phyloP scores from a whole-genome alignment of 345 rosid species.

The Noccaea bulbosa region DNA sequence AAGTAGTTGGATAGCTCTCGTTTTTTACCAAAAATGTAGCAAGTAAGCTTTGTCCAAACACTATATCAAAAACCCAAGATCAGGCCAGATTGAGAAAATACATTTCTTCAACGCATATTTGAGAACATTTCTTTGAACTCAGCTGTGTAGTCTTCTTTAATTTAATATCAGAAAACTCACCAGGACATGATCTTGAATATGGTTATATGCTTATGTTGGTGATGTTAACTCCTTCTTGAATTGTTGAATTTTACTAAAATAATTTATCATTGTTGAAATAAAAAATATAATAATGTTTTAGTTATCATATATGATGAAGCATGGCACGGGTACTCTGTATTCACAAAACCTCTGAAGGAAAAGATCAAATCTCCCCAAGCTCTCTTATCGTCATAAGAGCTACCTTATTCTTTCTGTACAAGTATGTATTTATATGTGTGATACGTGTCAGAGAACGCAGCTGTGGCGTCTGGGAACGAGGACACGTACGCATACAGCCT shows the following conservation, averaged over 20 bases:
- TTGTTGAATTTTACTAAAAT: no score
- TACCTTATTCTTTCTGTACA: no score
- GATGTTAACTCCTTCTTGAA: background rate
- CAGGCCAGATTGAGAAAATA: background rate
- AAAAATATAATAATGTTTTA: no score
- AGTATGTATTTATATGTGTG: background rate
- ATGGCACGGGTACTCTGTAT: background rate
- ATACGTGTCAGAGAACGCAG: slow-evolving; percentile 13
- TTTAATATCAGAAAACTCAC: no score
- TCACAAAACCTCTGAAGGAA: background rate
- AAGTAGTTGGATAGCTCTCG: background rate
- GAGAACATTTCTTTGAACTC: background rate
- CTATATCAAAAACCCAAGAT: slow-evolving; percentile 82
- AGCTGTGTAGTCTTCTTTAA: no score
- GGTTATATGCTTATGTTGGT: background rate
- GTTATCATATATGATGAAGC: background rate
- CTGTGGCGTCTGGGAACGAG: background rate
- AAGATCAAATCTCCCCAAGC: no score
- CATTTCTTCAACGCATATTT: background rate
- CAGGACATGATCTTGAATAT: no score
- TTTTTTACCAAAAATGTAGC: slow-evolving; percentile 4
- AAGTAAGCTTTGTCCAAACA: slow-evolving; percentile 60
- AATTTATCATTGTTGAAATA: no score
- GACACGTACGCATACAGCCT: slow-evolving; percentile 24
- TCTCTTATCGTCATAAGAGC: no score